Base-by-base conservation (phyloP, 345 rosid genomes). In the Physaria fendleri region DNA sequence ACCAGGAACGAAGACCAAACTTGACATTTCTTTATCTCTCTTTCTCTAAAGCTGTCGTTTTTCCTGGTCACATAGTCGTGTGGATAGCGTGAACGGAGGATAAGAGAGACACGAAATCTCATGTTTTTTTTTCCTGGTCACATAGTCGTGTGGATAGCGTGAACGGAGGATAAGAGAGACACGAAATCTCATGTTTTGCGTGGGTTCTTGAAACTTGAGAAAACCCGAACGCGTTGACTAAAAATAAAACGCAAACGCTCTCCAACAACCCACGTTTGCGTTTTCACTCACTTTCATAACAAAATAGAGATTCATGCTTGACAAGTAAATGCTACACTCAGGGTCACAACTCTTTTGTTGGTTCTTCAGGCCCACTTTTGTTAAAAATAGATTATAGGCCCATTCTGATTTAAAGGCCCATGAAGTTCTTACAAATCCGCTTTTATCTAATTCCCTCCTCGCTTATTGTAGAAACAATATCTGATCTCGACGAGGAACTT, bases 81-180 rank as follows among this genome's bases (percentile, higher is more conserved):
- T 40, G 17, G 56, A 56, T 48, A 64, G 54, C 59, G 69, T 70
- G 69, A 40, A 30, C 69, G 23, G 64, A 25, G 14, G 39, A 62
- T 55, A 55, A 69, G 74, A 46, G 63, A 48, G 46, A 59, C 72
- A 59, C 59, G 65, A 59, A 44, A 32, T 3, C 50, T 42, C n/a
- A n/a, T n/a, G n/a, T n/a, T n/a, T n/a, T n/a, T 18, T 16, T 46
- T 69, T 27, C 35, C 3, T 53, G 67, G 34, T 68, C 37, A 61
- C 33, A 46, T 12, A 58, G 15, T 48, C 23, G 62, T 55, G 64
- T 40, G 17, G 56, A 56, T 48, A 64, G 54, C 59, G 69, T 70
- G 69, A 40, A 30, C 69, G 23, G 64, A 25, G 14, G 39, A 62
- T 55, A 55, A 50, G 4, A 22, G 24, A 59, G 5, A 42, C 66